Conservation (phyloP, 2,329 filamentous ascomycete genomes). For the Penicillium aurantiogriseum region DNA sequence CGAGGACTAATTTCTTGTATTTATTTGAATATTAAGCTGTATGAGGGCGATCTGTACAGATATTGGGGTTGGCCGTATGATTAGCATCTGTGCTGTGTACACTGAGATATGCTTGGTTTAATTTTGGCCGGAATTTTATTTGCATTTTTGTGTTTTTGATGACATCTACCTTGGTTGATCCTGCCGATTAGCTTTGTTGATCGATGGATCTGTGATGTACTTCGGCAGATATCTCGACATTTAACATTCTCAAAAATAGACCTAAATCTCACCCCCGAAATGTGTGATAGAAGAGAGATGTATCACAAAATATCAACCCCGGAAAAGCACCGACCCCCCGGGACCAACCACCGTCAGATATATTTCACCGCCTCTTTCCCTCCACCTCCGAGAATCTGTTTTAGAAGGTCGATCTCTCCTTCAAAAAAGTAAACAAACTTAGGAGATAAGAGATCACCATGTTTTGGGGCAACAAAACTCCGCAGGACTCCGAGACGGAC, state of each 20-base stretch:
- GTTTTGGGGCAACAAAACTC: slow-evolving; percentile 34
- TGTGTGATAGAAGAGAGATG: not conserved
- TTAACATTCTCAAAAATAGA: not conserved
- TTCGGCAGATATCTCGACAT: not conserved
- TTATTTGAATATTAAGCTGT: slow-evolving; percentile 9
- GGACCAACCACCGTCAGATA: not conserved
- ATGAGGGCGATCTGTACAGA: slow-evolving; percentile 21
- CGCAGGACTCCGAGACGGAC: slow-evolving; percentile 29
- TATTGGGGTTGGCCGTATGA: slow-evolving; percentile 6
- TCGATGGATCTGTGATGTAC: not conserved
- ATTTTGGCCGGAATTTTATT: slow-evolving; percentile 2
- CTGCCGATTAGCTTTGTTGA: slow-evolving; percentile 2
- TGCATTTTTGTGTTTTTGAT: not conserved
- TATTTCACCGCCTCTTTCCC: slow-evolving; percentile 11
- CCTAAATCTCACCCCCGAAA: not conserved
- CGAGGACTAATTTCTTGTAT: slow-evolving; percentile 62
- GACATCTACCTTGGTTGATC: not conserved
- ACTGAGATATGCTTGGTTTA: not conserved
- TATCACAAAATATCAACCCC: not conserved
- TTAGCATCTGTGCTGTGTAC: slow-evolving; percentile 6
- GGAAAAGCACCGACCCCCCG: not conserved
- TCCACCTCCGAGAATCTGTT: not conserved
- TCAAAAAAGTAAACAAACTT: not conserved
- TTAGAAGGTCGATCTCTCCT: not conserved
- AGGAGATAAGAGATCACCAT: slow-evolving; percentile 15